These are phyloP conservation scores for Rhizophagus prolifer DNA, from an alignment of 192 early-diverging fungal genomes.

Conservation along the genomic window DNA sequence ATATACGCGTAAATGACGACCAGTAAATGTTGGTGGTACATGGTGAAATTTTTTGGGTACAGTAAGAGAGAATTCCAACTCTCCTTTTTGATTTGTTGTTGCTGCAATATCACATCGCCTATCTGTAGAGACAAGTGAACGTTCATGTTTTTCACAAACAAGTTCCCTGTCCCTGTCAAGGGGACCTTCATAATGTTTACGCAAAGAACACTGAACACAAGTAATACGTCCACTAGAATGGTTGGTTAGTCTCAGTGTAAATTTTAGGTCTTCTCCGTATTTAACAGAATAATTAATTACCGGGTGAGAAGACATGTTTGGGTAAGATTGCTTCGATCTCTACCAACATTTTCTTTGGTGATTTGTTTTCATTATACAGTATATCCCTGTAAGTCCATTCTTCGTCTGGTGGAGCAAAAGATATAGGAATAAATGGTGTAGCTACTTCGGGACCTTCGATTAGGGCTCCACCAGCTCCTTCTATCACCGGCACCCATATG, in stretches of 20 bases:
- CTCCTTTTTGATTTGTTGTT: not conserved
- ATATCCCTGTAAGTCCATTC: conserved; percentile 35
- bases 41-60: conserved; percentile 42
- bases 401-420: conserved; percentile 35
- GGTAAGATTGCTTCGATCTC: conserved; percentile 39
- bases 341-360: conserved; percentile 17
- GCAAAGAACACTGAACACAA: conserved; percentile 35
- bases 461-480: conserved; percentile 19
- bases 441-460: conserved; percentile 39
- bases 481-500: conserved; percentile 6
- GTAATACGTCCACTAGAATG: conserved; percentile 31
- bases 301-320: conserved; percentile 40
- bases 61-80: conserved; percentile 29
- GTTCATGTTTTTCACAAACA: conserved; percentile 39
- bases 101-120: not conserved
- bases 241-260: conserved; percentile 12
- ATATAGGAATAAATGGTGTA: conserved; percentile 39
- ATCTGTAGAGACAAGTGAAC: conserved; percentile 31
- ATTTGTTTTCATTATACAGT: conserved; percentile 33
- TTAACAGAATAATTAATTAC: conserved; percentile 27
- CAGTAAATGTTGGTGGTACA: conserved; percentile 41
- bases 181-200: conserved; percentile 49
- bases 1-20: conserved; percentile 43
- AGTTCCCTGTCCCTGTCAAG: conserved; percentile 42
- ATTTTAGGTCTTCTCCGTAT: conserved; percentile 25